Evolutionary conservation across 1,284 basidiomycete genomes (phyloP), one percentile per base, ranked within the genome.

Genomic region (Austroboletus niveus): DNA sequence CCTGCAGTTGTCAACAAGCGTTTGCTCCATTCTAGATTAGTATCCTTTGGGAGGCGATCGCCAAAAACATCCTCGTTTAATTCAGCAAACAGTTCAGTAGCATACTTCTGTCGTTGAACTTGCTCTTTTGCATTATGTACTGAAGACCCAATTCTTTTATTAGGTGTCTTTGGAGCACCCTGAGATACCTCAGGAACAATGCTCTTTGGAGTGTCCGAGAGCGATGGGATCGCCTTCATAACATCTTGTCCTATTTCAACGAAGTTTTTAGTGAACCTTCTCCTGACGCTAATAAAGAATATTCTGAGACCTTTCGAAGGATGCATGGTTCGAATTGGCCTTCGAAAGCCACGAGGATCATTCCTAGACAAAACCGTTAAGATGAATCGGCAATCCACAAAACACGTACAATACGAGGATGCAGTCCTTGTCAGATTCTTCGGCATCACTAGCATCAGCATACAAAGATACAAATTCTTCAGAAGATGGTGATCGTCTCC

Each of bases 31-130:
- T 76, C 74, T 3, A 94, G 65, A 53, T 76, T 72, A 2, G 89
- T 85, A 11, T 79, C 70, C 12, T 69, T 62, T 3, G 90, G 88
- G 67, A 99, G 72, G 67, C 82, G 62, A 75, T 86, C 72, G 57
- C 85, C 70, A 75, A 98, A 79, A 72, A 98, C 81, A 68, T 78
- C 66, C 66, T 78, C 57, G 77, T 99, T 79, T 71, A 99, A 75
- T 78, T 94, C 84, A 57, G 82, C 61, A 75, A 98, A 85, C 72
- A 98, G 75, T n/a, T 78, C 60, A 30, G 76, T 68, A 1, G 86
- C 84, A 64, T 88, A 89, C 5, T 65, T 65, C 39, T 76, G 75
- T 24, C 78, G 73, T 29, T 72, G 71, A 27, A 69, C 69, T 44
- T 75, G 75, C 46, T 82, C 77, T 7, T 72, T 75, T 20, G 68